Base-by-base conservation (phyloP, 73 alveolate genomes). In the Paramecium pentaurelia region DNA sequence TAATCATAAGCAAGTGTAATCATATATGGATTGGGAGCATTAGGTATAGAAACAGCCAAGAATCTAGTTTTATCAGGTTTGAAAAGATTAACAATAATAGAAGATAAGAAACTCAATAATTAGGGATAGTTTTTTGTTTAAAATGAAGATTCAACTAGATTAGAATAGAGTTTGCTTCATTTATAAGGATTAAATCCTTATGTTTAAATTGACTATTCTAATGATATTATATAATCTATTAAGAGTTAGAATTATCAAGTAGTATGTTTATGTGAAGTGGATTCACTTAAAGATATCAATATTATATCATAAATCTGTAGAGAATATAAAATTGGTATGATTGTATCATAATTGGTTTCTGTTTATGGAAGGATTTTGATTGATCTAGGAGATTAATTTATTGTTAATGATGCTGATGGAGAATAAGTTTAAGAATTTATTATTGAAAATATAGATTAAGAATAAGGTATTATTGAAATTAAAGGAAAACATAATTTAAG, bases 1-100 rank as follows among this genome's bases (percentile, higher is more conserved):
- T 96, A 98, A 93, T 97, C 99, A 8, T 89, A 93, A 77, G 93
- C 98, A 9, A 92, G 96, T 14, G 96, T 98, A 42, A 94, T 98
- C 94, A 86, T 98, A 0, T 92, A 94, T 83, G 99, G 99, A 20
- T 96, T 97, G 1, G 98, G 98, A 3, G 97, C 98, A 28, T 93
- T 97, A 32, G 99, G 99, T 64, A 96, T 97, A 70, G 99, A 97
- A 95, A 95, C 96, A 42, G 97, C 99, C 4, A 98, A 98, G 96
- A 98, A 98, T 92, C 54, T 98, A 49, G 98, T 98, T 12, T 92
- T 98, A 71, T 92, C 97, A 34, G 99, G 99, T 45, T 94, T 98
- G 71, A 98, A 98, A 86, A 92, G 96, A 71, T 90, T 98, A 86
- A 96, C 97, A 7, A 93, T 98, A 34, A 98, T 96, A 92, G 99